Base-by-base conservation (phyloP, 768 basidiomycete genomes). In the Amanita brunnescens region DNA sequence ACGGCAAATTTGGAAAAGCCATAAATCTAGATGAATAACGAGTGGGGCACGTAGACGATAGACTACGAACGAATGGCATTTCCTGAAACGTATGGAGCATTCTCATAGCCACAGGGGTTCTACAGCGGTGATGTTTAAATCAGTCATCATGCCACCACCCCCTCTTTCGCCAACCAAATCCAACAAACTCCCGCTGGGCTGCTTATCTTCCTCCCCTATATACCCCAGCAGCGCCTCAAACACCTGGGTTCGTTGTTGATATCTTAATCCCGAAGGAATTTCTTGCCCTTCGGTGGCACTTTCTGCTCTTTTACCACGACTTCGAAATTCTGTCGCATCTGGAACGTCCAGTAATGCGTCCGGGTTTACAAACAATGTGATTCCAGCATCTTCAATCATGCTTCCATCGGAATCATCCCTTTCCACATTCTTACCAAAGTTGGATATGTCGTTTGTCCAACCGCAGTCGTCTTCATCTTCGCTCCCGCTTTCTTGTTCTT, bases 1-100 rank as follows among this genome's bases (percentile, higher is more conserved):
- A 96, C 61, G 89, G 88, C 23, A 94, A 93, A 67, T 97, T 97
- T 63, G 93, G 93, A 16, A 80, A 77, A 37, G 87, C 92, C 34
- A 95, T 95, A 67, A 96, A 96, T 65, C 78, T 96, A 41, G 92
- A 95, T 64, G 89, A 88, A 62, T 87, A 65, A 34, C 5, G 18
- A 46, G 10, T 29, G 24, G n/a, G 16, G 21, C n/a, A 23, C 7
- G 21, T 37, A 35, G 30, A 18, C 30, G 44, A n/a, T 45, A 38
- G 5, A 48, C 6, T 46, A 35, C 30, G 16, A 34, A 20, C 2
- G 13, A 47, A 12, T 33, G 45, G 12, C 34, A 39, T n/a, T 1
- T 23, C 16, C 13, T 26, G 7, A 12, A 23, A n/a, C n/a, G n/a
- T n/a, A n/a, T n/a, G n/a, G n/a, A n/a, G n/a, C n/a, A n/a, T n/a